phyloP scores from a whole-genome alignment of 257 asterid species.

The Solanum peruvianum region DNA sequence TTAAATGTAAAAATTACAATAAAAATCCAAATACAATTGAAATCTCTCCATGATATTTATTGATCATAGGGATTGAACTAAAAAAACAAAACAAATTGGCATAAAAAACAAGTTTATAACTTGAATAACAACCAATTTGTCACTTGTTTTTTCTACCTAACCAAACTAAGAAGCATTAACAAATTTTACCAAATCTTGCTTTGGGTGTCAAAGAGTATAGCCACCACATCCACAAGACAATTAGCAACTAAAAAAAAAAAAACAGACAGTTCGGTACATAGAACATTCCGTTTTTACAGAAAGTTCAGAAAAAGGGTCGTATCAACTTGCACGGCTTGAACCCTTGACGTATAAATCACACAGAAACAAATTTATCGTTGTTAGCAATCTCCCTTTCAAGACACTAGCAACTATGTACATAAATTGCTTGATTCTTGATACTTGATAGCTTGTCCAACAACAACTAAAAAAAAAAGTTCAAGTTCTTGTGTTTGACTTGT shows the following conservation, averaged over 20 bases:
- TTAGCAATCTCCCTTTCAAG: background rate
- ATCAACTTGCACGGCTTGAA: background rate
- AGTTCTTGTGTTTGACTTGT: constrained; percentile 43
- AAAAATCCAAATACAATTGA: background rate
- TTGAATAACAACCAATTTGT: background rate
- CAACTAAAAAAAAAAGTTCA: constrained; percentile 7
- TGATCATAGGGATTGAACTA: background rate
- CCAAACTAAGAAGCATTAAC: background rate
- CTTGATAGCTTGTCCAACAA: background rate
- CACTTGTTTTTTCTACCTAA: background rate
- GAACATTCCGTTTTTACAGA: background rate
- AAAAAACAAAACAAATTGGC: background rate
- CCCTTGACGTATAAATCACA: accelerated
- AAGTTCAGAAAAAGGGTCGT: accelerated
- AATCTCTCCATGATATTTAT: background rate
- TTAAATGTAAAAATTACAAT: background rate
- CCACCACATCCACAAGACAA: constrained; percentile 4
- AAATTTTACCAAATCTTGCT: background rate
- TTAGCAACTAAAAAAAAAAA: background rate
- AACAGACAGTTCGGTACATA: background rate
- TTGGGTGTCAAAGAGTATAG: background rate
- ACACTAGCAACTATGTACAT: background rate
- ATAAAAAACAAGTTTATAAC: background rate
- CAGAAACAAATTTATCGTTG: background rate
- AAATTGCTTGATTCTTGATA: background rate